Base-by-base conservation (phyloP, 2,329 filamentous ascomycete species). In the Colletotrichum sp. region DNA sequence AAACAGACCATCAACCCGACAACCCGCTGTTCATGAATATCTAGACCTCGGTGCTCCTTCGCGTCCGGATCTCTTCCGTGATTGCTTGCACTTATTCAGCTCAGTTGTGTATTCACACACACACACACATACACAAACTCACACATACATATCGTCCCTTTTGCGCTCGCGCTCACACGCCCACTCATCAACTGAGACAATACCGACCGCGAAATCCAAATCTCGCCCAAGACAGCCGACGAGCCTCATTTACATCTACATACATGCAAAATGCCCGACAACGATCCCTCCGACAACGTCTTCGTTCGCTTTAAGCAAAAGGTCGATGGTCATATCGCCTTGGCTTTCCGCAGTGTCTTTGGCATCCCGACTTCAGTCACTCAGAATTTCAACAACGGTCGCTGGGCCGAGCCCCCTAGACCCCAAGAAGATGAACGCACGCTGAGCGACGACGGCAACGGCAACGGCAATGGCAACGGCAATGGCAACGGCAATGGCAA, bases 301-400 rank as follows among this genome's bases (percentile, higher is more conserved):
- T 86, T 87, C 76, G 77, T 86, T 52, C 83, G 83, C 71, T 86
- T 84, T 79, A 86, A 84, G 77, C 82, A 85, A 70, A 81, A 84
- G 71, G 82, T 87, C 72, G 84, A 88, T 77, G 77, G 78, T 58
- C 83, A 82, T 70, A 79, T 87, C 73, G 80, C 81, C 52, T 80
- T 82, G 26, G 78, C 78, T 65, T 70, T 81, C 16, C 77, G 67
- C 30, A 63, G 79, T 24, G 63, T 82, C 26, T 76, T 82, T 36
- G 79, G 81, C 69, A 69, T 80, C 32, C 79, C 81, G 10, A 71
- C 79, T 16, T 78, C 80, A 12, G 78, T 81, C 24, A 78, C 79
- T 32, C 80, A 79, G 63, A 80, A 77, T 73, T 69, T 81, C 34
- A 80, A 52, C 43, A 52, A 79, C 36, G 58, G 67, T 26, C 69